Percentiles rank a stretch among this genome's conserved stretches.
These are phyloP conservation scores for Aphanoascus verrucosus DNA, from an alignment of 2,329 filamentous ascomycete species.

Conservation along the genomic window DNA sequence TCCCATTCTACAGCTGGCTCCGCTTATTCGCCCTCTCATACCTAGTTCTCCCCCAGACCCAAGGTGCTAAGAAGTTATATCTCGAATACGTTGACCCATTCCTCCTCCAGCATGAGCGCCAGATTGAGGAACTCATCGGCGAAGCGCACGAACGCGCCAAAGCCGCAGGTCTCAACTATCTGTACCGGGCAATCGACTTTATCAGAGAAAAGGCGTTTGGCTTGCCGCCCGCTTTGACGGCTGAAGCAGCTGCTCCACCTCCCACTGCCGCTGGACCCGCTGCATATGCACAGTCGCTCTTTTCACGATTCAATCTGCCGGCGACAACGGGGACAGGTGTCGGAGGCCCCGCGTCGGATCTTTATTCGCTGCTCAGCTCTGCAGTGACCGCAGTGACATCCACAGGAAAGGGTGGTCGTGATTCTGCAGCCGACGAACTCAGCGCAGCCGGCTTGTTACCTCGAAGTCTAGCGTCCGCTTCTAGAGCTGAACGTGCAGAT, in stretches of 20 bases:
- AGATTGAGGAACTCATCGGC: slow-evolving; percentile 85
- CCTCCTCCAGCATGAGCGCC: slow-evolving; percentile 70
- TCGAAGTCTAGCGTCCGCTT: slow-evolving; percentile 51
- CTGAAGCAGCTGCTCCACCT: slow-evolving; percentile 36
- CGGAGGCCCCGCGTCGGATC: slow-evolving; percentile 47
- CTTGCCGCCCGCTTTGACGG: slow-evolving; percentile 50
- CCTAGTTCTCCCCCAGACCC: slow-evolving; percentile 93
- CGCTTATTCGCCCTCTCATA: slow-evolving; percentile 81
- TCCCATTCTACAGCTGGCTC: slow-evolving; percentile 90
- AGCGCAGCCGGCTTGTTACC: slow-evolving; percentile 58
- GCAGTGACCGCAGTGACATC: slow-evolving; percentile 55
- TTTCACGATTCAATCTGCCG: slow-evolving; percentile 79
- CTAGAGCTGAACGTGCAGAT: slow-evolving; percentile 53
- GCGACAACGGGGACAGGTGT: slow-evolving; percentile 46
- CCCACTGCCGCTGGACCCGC: slow-evolving; percentile 22
- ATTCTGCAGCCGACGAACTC: slow-evolving; percentile 40
- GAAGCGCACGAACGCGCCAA: slow-evolving; percentile 67
- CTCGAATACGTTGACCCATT: slow-evolving; percentile 77
- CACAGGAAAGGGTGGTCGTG: slow-evolving; percentile 26
- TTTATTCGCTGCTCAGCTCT: slow-evolving; percentile 66
- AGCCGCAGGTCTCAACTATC: slow-evolving; percentile 63
- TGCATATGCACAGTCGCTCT: slow-evolving; percentile 67
- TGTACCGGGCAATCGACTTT: slow-evolving; percentile 59
- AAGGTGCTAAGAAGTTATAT: slow-evolving; percentile 80
- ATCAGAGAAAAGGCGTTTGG: slow-evolving; percentile 71